Conservation (phyloP, 2,329 filamentous ascomycete species). For the Diplocarpon mali region DNA sequence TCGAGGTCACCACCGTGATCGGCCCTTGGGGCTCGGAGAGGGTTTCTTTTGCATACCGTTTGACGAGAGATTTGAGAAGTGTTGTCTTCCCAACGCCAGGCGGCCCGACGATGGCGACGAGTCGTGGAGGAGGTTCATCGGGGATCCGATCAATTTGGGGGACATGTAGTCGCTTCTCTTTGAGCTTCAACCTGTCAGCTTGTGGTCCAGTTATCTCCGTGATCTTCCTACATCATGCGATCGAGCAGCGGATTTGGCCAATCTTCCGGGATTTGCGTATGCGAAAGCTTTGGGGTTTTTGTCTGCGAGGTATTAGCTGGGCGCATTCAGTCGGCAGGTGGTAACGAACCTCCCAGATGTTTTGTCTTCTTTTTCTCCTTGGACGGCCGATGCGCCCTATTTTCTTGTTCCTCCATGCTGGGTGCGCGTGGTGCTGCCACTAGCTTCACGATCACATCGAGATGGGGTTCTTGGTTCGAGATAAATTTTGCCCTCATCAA, state of each 20-base stretch:
- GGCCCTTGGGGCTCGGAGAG: constrained; percentile 82
- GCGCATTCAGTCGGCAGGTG: background rate
- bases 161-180: constrained; percentile 93
- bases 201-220: background rate
- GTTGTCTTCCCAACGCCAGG: constrained; percentile 95
- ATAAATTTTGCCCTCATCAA: constrained; percentile 8
- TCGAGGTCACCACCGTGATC: constrained; percentile 92
- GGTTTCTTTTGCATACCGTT: constrained; percentile 91
- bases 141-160: constrained; percentile 91
- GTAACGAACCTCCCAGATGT: constrained; percentile 44
- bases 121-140: constrained; percentile 85
- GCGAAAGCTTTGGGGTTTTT: constrained; percentile 29
- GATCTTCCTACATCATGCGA: constrained; percentile 38
- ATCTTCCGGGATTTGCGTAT: constrained; percentile 28
- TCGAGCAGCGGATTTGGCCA: constrained; percentile 34
- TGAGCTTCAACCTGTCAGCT: constrained; percentile 45
- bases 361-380: constrained; percentile 94
- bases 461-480: background rate
- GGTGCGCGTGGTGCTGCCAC: background rate
- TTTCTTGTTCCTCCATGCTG: constrained; percentile 67
- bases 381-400: constrained; percentile 73
- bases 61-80: constrained; percentile 84
- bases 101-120: constrained; percentile 90
- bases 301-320: constrained; percentile 18
- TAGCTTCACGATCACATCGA: constrained; percentile 1